These are phyloP conservation scores for Exophiala xenobiotica DNA, from an alignment of 2,329 filamentous ascomycete species.

Conservation along the genomic window DNA sequence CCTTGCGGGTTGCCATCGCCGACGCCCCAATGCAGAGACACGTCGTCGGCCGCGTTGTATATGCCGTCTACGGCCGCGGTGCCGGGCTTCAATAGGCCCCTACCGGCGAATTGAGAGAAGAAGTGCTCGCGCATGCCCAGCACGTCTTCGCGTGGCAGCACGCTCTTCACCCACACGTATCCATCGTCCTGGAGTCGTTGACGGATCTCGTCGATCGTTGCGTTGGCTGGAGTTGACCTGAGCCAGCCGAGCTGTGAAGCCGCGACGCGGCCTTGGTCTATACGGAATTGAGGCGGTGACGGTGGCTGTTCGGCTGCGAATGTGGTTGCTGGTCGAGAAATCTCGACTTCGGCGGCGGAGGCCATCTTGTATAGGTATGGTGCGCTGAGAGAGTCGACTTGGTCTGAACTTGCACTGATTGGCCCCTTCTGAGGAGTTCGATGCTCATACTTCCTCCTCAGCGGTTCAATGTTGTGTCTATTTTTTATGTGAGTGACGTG, in stretches of 20 bases:
- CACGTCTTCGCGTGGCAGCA: constrained; percentile 44
- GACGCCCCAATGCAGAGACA: constrained; percentile 37
- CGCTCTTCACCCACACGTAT: constrained; percentile 44
- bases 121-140: constrained; percentile 42
- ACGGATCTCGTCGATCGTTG: constrained; percentile 41
- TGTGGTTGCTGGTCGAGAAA: background rate
- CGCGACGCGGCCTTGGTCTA: constrained; percentile 24
- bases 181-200: constrained; percentile 40
- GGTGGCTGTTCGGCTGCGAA: background rate
- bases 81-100: constrained; percentile 41
- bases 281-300: background rate
- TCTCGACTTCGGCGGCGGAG: background rate
- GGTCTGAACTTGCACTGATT: background rate
- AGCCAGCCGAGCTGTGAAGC: constrained; percentile 36
- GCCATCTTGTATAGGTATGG: background rate
- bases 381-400: background rate
- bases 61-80: constrained; percentile 42
- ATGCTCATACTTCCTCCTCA: background rate
- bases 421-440: background rate
- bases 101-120: constrained; percentile 40
- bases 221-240: constrained; percentile 33
- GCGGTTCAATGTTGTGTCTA: background rate
- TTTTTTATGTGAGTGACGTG: background rate
- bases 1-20: constrained; percentile 34
- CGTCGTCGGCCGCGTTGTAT: constrained; percentile 39